phyloP scores from a whole-genome alignment of 2,329 filamentous ascomycete genomes.

The Pochonia chlamydosporia region DNA sequence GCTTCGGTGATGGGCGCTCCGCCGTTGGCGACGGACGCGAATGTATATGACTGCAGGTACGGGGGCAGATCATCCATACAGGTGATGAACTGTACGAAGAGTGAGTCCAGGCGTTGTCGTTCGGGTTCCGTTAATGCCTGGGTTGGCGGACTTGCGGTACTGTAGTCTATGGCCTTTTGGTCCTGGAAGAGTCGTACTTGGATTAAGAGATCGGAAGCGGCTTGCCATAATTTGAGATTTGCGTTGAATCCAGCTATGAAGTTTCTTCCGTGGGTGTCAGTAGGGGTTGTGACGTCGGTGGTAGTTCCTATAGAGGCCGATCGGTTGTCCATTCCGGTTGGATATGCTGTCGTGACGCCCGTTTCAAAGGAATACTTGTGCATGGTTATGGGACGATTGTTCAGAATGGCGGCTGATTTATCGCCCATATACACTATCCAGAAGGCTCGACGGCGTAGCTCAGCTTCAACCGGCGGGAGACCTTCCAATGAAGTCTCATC shows the following conservation, averaged over 20 bases:
- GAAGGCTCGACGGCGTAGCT: constrained; percentile 28
- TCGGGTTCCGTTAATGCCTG: constrained; percentile 17
- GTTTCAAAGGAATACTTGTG: constrained; percentile 36
- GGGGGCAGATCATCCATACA: constrained; percentile 32
- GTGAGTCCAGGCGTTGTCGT: constrained; percentile 24
- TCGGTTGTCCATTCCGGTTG: constrained; percentile 24
- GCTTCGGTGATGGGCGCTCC: constrained; percentile 15
- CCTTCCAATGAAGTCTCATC: constrained; percentile 31
- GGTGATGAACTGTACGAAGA: constrained; percentile 34
- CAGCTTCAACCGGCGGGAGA: constrained; percentile 30
- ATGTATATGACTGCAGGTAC: constrained; percentile 25
- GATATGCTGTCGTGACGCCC: constrained; percentile 31
- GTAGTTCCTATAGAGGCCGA: constrained; percentile 8
- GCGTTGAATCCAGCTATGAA: constrained; percentile 36
- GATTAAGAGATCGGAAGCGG: constrained; percentile 31
- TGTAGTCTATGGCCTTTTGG: constrained; percentile 11
- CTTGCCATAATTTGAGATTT: constrained; percentile 34
- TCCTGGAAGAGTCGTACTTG: constrained; percentile 28
- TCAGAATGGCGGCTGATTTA: constrained; percentile 32
- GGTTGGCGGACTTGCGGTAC: neutral
- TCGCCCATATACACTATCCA: constrained; percentile 36
- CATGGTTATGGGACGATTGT: constrained; percentile 36
- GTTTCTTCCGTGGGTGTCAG: constrained; percentile 15
- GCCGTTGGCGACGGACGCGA: constrained; percentile 11
- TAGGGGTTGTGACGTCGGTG: constrained; percentile 7